These are phyloP conservation scores for Rhodotorula sphaerocarpa DNA, from an alignment of 768 basidiomycete species.

Conservation along the genomic window DNA sequence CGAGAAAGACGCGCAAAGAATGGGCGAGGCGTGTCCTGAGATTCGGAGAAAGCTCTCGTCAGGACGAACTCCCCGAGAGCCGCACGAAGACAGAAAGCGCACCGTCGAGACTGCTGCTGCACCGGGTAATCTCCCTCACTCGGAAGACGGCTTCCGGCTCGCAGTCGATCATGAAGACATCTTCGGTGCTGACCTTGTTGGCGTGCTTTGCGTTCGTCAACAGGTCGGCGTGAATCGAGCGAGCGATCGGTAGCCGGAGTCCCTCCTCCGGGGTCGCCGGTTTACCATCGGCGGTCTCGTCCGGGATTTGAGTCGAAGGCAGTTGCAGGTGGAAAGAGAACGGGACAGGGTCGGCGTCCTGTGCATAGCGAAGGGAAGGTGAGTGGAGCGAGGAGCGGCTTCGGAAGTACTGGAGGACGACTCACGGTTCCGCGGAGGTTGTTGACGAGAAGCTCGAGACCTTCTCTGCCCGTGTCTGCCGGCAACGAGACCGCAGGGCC, in stretches of 20 bases:
- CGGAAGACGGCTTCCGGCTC: constrained; percentile 92
- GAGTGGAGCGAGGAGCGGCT: constrained; percentile 12
- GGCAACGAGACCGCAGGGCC: constrained; percentile 85
- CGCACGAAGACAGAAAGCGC: not conserved
- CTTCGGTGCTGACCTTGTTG: constrained; percentile 66
- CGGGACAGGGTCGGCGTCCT: constrained; percentile 72
- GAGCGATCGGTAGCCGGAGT: constrained; percentile 63
- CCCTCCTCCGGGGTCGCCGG: constrained; percentile 18
- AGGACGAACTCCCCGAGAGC: too few species aligned
- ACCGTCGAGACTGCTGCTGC: constrained; percentile 50
- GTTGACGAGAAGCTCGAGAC: constrained; percentile 80
- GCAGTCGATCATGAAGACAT: constrained; percentile 76
- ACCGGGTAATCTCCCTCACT: constrained; percentile 85
- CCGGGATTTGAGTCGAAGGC: constrained; percentile 49
- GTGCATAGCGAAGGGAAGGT: not conserved
- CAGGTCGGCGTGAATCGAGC: constrained; percentile 57
- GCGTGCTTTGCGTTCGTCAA: constrained; percentile 53
- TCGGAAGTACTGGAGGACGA: constrained; percentile 13
- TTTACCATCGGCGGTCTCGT: constrained; percentile 14
- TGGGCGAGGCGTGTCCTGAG: constrained; percentile 80
- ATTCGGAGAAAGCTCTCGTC: not conserved
- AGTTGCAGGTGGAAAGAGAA: constrained; percentile 80
- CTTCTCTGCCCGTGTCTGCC: constrained; percentile 73
- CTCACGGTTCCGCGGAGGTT: constrained; percentile 67
- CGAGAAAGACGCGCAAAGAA: constrained; percentile 89